Percentiles rank a stretch among this genome's conserved stretches.
Evolutionary conservation across 1,139 yeast species (phyloP).

Genomic region (Geotrichum phurueaensis): DNA sequence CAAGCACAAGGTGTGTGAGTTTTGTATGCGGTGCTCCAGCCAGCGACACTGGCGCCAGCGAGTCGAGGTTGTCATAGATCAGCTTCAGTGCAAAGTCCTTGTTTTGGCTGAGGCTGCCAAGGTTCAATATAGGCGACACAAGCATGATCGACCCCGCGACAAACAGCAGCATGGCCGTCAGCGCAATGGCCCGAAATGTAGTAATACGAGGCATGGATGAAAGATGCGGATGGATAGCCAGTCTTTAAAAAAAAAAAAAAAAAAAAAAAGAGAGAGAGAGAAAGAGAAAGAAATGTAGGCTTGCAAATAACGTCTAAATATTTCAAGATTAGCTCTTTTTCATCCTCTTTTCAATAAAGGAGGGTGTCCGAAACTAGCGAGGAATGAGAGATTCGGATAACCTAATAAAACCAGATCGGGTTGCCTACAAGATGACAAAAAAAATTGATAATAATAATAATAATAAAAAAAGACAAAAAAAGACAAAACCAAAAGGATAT

Average conservation of each 20-base stretch:
- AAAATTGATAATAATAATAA: not conserved
- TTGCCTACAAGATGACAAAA: not conserved
- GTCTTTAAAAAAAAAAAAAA: not conserved
- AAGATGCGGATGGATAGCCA: not conserved
- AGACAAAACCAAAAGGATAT: not conserved
- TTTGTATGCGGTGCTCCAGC: not conserved
- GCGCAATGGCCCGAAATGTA: not conserved
- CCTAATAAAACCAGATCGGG: not conserved
- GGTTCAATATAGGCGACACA: not conserved
- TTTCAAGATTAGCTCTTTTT: too few species aligned
- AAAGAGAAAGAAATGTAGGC: not conserved
- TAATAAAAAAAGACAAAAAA: not conserved
- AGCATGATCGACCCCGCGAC: not conserved
- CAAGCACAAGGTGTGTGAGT: slow-evolving; percentile 42
- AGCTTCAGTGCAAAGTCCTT: not conserved
- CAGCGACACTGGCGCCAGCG: not conserved
- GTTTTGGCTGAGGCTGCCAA: not conserved
- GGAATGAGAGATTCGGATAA: too few species aligned
- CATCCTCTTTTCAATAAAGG: too few species aligned
- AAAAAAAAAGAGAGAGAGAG: not conserved
- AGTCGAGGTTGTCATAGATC: not conserved
- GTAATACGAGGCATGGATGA: not conserved
- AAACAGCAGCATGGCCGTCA: not conserved
- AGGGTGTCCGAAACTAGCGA: too few species aligned
- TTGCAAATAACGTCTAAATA: too few species aligned